Evolutionary conservation across 345 rosid species (phyloP).

Genomic region (Eucalyptus erythrocorys): DNA sequence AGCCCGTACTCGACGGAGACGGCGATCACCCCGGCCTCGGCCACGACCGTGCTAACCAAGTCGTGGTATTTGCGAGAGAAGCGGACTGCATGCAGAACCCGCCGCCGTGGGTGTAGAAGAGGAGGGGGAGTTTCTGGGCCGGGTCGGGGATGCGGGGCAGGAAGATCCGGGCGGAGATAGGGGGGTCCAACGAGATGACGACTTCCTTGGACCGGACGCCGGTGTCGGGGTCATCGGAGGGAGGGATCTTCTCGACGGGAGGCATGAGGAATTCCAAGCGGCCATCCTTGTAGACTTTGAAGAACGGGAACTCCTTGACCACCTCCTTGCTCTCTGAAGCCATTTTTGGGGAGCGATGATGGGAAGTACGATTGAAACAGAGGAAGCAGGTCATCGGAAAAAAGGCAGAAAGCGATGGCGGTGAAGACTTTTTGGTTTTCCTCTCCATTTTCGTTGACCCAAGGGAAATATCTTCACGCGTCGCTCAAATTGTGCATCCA

Average conservation of each 20-base stretch:
- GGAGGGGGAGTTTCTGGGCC: constrained; percentile 5
- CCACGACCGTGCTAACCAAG: neutral
- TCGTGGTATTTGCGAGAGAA: neutral
- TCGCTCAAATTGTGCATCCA: neutral
- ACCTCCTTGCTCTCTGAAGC: neutral
- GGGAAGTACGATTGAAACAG: neutral
- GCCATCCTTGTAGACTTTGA: constrained; percentile 8
- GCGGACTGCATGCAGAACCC: constrained; percentile 13
- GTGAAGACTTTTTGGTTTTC: neutral
- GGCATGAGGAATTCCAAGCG: neutral
- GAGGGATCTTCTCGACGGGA: neutral
- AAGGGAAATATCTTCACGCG: neutral
- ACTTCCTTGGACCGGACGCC: constrained; percentile 7
- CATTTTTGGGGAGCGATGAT: neutral
- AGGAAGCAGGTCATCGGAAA: neutral
- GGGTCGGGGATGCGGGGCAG: neutral
- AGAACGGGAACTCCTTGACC: constrained; percentile 12
- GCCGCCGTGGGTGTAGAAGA: constrained; percentile 15
- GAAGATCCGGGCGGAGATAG: constrained; percentile 9
- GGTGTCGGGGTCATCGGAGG: neutral
- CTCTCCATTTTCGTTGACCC: fast-evolving
- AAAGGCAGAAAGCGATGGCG: neutral
- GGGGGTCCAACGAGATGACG: constrained; percentile 5
- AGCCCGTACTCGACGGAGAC: constrained; percentile 21
- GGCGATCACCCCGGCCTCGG: constrained; percentile 1